phyloP scores from a whole-genome alignment of 2,329 filamentous ascomycete genomes.

The Beauveria brongniartii region DNA sequence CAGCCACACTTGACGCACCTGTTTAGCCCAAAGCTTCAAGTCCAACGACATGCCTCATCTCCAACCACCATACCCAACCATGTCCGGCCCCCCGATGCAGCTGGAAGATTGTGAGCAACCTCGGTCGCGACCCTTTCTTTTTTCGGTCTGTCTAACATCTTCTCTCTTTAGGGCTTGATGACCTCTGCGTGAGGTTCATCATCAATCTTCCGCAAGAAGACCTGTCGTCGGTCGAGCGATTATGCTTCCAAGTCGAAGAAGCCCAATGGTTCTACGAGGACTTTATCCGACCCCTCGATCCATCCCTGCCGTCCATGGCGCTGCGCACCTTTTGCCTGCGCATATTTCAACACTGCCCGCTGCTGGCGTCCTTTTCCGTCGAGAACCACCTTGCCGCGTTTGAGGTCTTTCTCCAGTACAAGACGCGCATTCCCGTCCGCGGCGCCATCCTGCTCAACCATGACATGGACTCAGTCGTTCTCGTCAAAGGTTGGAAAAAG shows the following conservation, averaged over 20 bases:
- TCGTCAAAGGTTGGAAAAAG: conserved; percentile 98
- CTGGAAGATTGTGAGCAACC: conserved; percentile 70
- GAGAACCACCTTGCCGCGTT: conserved; percentile 77
- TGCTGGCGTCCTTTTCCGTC: conserved; percentile 72
- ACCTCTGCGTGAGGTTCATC: conserved; percentile 95
- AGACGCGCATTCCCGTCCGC: conserved; percentile 85
- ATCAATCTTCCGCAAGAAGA: conserved; percentile 93
- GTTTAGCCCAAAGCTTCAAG: conserved; percentile 4
- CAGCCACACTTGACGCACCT: conserved; percentile 1
- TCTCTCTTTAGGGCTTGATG: conserved; percentile 69
- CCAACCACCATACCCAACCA: conserved; percentile 39
- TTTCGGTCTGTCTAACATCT: conserved; percentile 3
- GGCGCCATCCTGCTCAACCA: conserved; percentile 90
- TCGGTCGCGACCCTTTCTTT: conserved; percentile 12
- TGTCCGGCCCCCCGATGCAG: conserved; percentile 72
- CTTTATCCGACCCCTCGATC: conserved; percentile 87
- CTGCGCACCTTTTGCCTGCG: conserved; percentile 78
- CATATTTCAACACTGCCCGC: conserved; percentile 90
- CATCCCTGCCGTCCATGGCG: conserved; percentile 74
- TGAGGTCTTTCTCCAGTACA: conserved; percentile 88
- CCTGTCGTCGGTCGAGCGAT: conserved; percentile 78
- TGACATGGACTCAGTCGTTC: conserved; percentile 84
- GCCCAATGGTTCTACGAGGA: conserved; percentile 99
- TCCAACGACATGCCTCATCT: not conserved
- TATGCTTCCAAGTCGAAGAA: conserved; percentile 98